phyloP scores from a whole-genome alignment of 2,329 filamentous ascomycete species.

The Neofusicoccum laricinum region DNA sequence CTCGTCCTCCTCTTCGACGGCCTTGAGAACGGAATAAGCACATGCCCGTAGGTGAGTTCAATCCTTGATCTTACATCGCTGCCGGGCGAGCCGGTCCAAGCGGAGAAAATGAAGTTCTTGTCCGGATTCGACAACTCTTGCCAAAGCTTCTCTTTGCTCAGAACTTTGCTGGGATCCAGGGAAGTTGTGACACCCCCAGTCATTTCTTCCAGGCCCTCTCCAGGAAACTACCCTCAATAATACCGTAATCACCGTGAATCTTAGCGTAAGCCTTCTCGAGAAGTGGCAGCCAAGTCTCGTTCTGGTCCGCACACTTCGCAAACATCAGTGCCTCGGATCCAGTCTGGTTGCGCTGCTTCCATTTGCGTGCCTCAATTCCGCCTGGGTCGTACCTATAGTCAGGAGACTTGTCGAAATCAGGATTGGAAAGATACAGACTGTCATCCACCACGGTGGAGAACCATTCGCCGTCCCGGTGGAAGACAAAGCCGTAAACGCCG shows the following conservation, averaged over 20 bases:
- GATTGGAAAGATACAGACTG: constrained; percentile 75
- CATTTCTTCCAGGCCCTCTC: constrained; percentile 58
- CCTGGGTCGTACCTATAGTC: constrained; percentile 63
- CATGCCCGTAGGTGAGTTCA: constrained; percentile 48
- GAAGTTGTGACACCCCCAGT: constrained; percentile 69
- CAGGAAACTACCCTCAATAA: constrained; percentile 72
- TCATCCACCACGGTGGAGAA: constrained; percentile 89
- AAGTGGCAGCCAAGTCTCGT: constrained; percentile 79
- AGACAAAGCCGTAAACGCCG: constrained; percentile 83
- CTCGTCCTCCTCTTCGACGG: constrained; percentile 59
- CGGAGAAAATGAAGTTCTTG: constrained; percentile 69
- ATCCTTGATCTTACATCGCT: constrained; percentile 36
- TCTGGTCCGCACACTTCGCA: constrained; percentile 69
- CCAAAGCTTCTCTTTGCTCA: constrained; percentile 82
- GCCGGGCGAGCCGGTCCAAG: not conserved
- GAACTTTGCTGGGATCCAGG: constrained; percentile 66
- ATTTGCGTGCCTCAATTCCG: constrained; percentile 56
- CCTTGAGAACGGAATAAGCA: constrained; percentile 59
- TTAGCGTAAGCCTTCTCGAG: constrained; percentile 84
- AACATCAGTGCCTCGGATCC: constrained; percentile 77
- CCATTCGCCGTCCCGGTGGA: constrained; percentile 84
- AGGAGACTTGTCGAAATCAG: constrained; percentile 59
- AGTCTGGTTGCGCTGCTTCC: constrained; percentile 63
- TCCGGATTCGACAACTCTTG: constrained; percentile 78
- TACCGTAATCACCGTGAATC: constrained; percentile 74